A percentile compares a stretch with the other conserved stretches of the same genome.
Conservation (phyloP, 306 rosid species). For the Parietaria judaica region DNA sequence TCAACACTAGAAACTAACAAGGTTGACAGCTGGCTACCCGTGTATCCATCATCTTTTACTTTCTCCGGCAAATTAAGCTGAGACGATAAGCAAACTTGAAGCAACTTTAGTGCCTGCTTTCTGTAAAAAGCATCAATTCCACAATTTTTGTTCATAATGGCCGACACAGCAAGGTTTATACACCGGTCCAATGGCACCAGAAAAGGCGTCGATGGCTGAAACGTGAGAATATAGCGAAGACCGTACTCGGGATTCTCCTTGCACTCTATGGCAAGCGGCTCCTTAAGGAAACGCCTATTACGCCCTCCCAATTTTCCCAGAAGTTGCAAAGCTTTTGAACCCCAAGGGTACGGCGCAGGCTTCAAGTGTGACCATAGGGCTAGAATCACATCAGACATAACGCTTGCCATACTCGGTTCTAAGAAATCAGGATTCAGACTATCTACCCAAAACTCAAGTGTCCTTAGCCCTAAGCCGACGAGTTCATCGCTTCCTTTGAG, state of each 20-base stretch:
- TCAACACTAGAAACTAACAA: conserved; percentile 63
- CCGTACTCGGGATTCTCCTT: conserved; percentile 99
- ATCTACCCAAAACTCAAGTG: conserved; percentile 98
- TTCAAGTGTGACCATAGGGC: conserved; percentile 95
- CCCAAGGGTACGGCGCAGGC: conserved; percentile 89
- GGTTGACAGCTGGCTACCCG: conserved; percentile 65
- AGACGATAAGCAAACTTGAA: conserved; percentile 83
- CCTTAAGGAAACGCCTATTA: conserved; percentile 93
- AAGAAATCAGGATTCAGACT: conserved; percentile 97
- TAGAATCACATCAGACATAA: conserved; percentile 85
- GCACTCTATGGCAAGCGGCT: conserved; percentile 91
- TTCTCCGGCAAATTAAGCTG: conserved; percentile 95
- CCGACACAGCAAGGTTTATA: conserved; percentile 94
- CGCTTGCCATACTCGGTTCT: conserved; percentile 97
- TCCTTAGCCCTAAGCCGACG: conserved; percentile 83
- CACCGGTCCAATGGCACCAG: conserved; percentile 97
- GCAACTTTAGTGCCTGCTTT: conserved; percentile 82
- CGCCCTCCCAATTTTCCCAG: conserved; percentile 98
- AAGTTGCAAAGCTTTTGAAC: conserved; percentile 95
- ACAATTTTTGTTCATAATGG: conserved; percentile 61
- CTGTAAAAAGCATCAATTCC: conserved; percentile 76
- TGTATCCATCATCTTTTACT: conserved; percentile 64
- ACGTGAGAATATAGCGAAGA: conserved; percentile 87
- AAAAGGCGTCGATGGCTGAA: conserved; percentile 98
- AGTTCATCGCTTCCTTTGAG: conserved; percentile 87